Conservation (phyloP, 2,329 filamentous ascomycete species). For the Calycina marina region DNA sequence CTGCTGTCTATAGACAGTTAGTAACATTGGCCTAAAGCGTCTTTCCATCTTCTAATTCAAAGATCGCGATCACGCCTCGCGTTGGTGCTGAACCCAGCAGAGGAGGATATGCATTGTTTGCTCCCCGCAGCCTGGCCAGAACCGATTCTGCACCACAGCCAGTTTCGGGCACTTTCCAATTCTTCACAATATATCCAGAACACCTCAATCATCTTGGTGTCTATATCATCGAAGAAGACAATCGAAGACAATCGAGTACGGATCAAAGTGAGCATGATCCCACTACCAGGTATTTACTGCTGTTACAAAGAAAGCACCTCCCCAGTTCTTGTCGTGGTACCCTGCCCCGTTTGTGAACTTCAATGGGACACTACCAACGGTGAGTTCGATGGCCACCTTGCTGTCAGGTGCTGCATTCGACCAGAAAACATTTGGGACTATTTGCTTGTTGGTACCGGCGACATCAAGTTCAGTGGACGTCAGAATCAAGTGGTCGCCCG, state of each 20-base stretch:
- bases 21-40: too few relatives aligned
- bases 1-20: too few relatives aligned
- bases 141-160: too few relatives aligned
- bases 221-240: too few relatives aligned
- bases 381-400: neutral
- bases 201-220: too few relatives aligned
- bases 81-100: too few relatives aligned
- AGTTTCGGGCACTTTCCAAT: too few relatives aligned
- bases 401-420: neutral
- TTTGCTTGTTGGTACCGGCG: neutral
- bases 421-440: neutral
- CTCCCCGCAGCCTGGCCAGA: too few relatives aligned
- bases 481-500: too few relatives aligned
- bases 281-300: neutral
- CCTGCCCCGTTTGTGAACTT: neutral
- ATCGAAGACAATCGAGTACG: neutral
- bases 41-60: neutral
- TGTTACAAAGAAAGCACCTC: neutral
- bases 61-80: neutral
- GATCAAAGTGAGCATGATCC: neutral
- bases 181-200: too few relatives aligned
- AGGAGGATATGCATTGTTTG: too few relatives aligned
- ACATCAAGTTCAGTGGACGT: too few relatives aligned
- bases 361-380: neutral
- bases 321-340: constrained; percentile 1